A percentile compares a stretch with the other conserved stretches of the same genome.
These are phyloP conservation scores for Fusarium lyarnte DNA, from an alignment of 2,329 filamentous ascomycete genomes.

Conservation along the genomic window DNA sequence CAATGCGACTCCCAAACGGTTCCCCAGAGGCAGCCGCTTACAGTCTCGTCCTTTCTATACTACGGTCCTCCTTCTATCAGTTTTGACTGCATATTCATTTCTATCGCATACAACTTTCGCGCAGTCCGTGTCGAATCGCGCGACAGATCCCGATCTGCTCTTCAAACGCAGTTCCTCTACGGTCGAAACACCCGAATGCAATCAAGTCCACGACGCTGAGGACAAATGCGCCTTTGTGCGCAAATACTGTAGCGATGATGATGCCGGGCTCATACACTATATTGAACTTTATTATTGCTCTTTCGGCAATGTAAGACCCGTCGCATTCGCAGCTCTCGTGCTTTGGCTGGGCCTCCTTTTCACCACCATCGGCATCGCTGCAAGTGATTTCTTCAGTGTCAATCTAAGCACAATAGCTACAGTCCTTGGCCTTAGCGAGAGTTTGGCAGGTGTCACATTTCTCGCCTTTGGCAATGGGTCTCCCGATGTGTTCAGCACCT, in stretches of 20 bases:
- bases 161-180: constrained; percentile 41
- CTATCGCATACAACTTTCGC: constrained; percentile 44
- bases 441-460: constrained; percentile 94
- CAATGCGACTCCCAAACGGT: constrained; percentile 9
- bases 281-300: constrained; percentile 90
- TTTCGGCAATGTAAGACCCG: constrained; percentile 71
- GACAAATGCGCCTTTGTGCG: constrained; percentile 91
- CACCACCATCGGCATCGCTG: constrained; percentile 95
- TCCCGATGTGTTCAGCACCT: constrained; percentile 97
- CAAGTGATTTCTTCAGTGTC: constrained; percentile 98
- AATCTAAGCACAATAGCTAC: constrained; percentile 93
- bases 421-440: constrained; percentile 93
- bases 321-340: constrained; percentile 83
- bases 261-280: constrained; percentile 90
- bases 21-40: constrained; percentile 49
- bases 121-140: constrained; percentile 10
- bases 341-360: constrained; percentile 91
- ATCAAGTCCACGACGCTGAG: constrained; percentile 76
- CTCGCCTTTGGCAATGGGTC: constrained; percentile 97
- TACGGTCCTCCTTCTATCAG: constrained; percentile 57
- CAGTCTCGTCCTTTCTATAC: constrained; percentile 61
- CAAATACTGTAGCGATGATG: constrained; percentile 85
- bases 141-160: constrained; percentile 24
- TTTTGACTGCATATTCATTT: constrained; percentile 58
- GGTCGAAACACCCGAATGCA: constrained; percentile 67